Base-by-base conservation (phyloP, 1,284 basidiomycete genomes). In the Takashimella tepidaria region DNA sequence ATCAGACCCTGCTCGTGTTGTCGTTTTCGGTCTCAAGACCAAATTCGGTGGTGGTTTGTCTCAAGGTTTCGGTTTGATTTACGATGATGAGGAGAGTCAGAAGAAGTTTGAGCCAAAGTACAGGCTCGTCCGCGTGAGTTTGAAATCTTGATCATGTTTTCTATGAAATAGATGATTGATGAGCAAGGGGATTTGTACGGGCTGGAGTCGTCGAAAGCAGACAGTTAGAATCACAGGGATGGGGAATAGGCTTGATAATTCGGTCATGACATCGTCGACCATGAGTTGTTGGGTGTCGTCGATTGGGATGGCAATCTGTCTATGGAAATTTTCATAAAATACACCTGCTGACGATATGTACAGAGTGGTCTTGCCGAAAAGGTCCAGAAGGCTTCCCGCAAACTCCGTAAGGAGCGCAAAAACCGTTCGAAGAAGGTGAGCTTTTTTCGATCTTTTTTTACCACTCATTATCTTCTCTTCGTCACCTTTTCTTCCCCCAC, bases 341-440 rank as follows among this genome's bases (percentile, higher is more conserved):
- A n/a, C n/a, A n/a, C n/a, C n/a, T n/a, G n/a, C n/a, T n/a, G n/a
- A n/a, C n/a, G n/a, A n/a, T n/a, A n/a, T n/a, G n/a, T 41, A 48
- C 70, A 97, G 92, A 84, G 84, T 70, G 92, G 92, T 60, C 80
- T 98, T 60, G 80, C 78, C 61, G 65, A 82, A 66, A 97, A 97
- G 82, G 84, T 89, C 63, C 88, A 92, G 55, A 92, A 88, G 80
- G 81, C 95, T 57, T 92, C 90, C 67, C 89, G 96, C 73, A 98
- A 98, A 79, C 86, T 98, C 78, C 87, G 96, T 79, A 98, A 98
- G 83, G 96, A 98, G 83, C 85, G 96, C 72, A 99, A 99, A 86
- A 99, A 99, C 82, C 87, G 96, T 77, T 83, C 88, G 62, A 97
- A 97, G 87, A 96, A 96, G 87, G 92, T 89, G 54, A 19, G 78